A percentile compares a stretch with the other conserved stretches of the same genome.
phyloP scores from a whole-genome alignment of 225 moss, liverwort and hornwort genomes.

The Marchantia paleacea region DNA sequence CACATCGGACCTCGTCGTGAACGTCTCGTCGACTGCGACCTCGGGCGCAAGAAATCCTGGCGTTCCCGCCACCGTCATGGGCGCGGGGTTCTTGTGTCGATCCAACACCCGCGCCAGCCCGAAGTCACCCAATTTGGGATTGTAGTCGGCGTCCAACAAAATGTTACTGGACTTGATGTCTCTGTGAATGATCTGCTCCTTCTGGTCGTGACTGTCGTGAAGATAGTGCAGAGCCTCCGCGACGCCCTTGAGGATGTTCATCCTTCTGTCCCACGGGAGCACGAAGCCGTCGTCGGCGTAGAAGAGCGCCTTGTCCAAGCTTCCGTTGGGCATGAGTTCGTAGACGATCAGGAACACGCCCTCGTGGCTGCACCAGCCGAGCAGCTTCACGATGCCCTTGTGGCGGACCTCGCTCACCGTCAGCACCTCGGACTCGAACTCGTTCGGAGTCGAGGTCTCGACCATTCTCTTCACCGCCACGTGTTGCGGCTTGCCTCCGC shows the following conservation, averaged over 20 bases:
- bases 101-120: background rate
- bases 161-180: background rate
- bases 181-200: background rate
- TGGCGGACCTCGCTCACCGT: background rate
- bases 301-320: background rate
- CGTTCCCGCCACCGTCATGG: background rate
- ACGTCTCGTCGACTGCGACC: background rate
- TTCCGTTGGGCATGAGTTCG: conserved; percentile 3
- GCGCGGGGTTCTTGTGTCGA: background rate
- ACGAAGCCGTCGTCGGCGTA: background rate
- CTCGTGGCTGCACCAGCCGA: background rate
- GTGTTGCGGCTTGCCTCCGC: no score
- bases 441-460: background rate
- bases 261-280: background rate
- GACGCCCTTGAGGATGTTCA: background rate
- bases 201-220: background rate
- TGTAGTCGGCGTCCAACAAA: background rate
- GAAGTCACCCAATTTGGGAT: background rate
- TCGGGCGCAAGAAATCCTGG: background rate
- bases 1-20: background rate
- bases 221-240: background rate
- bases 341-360: background rate
- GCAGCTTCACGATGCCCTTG: background rate
- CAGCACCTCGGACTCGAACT: background rate
- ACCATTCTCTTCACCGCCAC: no score